phyloP scores from a whole-genome alignment of 2,329 filamentous ascomycete species.

The Penicillium sclerotiorum region DNA sequence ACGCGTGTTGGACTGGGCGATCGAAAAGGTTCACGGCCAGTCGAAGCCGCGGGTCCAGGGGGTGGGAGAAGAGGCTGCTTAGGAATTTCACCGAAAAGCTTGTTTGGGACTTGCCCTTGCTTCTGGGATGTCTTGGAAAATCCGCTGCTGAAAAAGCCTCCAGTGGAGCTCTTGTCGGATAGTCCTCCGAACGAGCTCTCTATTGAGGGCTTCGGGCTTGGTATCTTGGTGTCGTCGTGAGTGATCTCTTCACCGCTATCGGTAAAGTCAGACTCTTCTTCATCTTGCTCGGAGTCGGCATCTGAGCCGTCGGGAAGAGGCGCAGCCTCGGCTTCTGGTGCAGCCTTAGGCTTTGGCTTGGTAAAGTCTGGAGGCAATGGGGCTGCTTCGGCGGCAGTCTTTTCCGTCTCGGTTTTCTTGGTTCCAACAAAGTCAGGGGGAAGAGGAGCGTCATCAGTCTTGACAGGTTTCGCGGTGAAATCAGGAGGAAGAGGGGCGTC shows the following conservation, averaged over 20 bases:
- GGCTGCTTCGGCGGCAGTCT: background rate
- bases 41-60: constrained; percentile 35
- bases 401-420: constrained; percentile 8
- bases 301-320: constrained; percentile 41
- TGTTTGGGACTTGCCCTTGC: constrained; percentile 28
- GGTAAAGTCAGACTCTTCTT: constrained; percentile 46
- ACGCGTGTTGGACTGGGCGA: constrained; percentile 52
- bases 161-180: constrained; percentile 40
- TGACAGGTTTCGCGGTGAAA: constrained; percentile 12
- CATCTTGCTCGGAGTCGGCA: constrained; percentile 33
- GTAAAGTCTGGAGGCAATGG: constrained; percentile 2
- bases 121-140: constrained; percentile 33
- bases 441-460: constrained; percentile 42
- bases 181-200: constrained; percentile 49
- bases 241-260: constrained; percentile 52
- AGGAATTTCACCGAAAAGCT: constrained; percentile 50
- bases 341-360: constrained; percentile 15
- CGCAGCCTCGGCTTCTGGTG: constrained; percentile 27
- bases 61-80: constrained; percentile 40
- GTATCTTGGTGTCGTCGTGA: constrained; percentile 39
- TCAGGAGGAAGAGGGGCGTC: constrained; percentile 30
- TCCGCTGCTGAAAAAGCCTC: constrained; percentile 46
- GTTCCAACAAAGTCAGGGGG: constrained; percentile 29
- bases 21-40: constrained; percentile 39
- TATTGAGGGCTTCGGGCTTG: constrained; percentile 44